Evolutionary conservation across 1,284 basidiomycete genomes (phyloP), one percentile per base, ranked within the genome.

Genomic region (Pholiota adiposa): DNA sequence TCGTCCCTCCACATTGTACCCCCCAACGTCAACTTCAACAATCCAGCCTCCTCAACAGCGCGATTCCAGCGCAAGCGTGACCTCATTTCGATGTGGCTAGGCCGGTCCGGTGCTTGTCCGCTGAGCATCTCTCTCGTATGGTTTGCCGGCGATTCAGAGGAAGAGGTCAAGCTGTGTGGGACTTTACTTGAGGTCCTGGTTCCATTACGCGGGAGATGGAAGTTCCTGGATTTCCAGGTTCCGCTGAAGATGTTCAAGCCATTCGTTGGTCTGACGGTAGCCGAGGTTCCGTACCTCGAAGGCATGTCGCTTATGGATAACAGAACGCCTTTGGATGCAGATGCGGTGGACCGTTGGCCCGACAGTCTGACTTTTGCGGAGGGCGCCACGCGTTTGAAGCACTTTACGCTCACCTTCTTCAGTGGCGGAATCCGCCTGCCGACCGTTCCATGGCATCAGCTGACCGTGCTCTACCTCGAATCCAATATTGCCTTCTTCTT

Each of bases 401-500:
- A 58, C 33, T 69, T 71, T 55, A 61, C 58, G 18, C 61, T 71
- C n/a, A 69, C 67, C 2, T 69, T 66, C 48, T 69, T 69, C 58
- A 63, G 63, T 9, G 70, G 70, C 38, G 65, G 65, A 2, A 66
- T 71, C 23, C 65, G 59, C 5, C 59, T 71, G 2, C 70, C 70
- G 5, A 61, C 61, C 1, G 62, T 71, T n/a, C 64, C 65, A 11
- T 69, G 65, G 65, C 53, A 62, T 9, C 63, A 64, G 40, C 62
- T 71, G 29, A 68, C 64, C 19, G 56, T 51, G 6, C 55, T 71
- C 18, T 69, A 64, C 52, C 67, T 71, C 50, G 70, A 71, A 55
- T 65, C 69, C 36, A 70, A 70, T 53, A 62, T 70, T 18, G 59
- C 66, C 0, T 71, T 71, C 51, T 71, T 70, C 58, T 71, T 69